phyloP scores from a whole-genome alignment of 139 green algal genomes.

The Closterium sp. region DNA sequence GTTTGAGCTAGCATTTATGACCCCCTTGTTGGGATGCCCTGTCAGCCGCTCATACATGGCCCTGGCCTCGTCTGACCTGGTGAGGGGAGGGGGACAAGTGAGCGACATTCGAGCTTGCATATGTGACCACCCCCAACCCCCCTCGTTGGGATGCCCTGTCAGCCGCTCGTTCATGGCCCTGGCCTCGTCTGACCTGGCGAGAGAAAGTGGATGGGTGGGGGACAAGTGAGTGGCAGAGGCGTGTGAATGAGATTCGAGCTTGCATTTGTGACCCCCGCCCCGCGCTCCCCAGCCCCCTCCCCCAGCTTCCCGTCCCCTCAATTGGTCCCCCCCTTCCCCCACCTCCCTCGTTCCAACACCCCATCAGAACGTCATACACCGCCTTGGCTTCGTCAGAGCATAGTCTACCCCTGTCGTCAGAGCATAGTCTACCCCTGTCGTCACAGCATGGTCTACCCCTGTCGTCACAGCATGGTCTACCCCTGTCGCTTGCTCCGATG shows the following conservation, averaged over 20 bases:
- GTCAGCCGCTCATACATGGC: not conserved
- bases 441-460: no score
- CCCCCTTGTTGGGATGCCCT: not conserved
- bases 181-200: not conserved
- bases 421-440: no score
- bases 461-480: no score
- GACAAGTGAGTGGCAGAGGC: no score
- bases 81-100: not conserved
- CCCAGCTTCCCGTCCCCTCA: no score
- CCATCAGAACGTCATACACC: not conserved
- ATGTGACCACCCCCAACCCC: not conserved
- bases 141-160: not conserved
- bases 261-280: no score
- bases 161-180: slow-evolving; percentile 9
- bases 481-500: no score
- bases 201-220: no score
- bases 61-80: not conserved
- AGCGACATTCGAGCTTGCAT: not conserved
- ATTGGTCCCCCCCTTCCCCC: not conserved
- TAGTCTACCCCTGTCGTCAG: no score
- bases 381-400: not conserved
- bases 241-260: no score
- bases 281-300: no score
- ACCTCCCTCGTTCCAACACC: not conserved
- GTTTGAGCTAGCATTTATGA: not conserved